These are phyloP conservation scores for Brettanomyces custersianus DNA, from an alignment of 805 yeast species.

Conservation along the genomic window DNA sequence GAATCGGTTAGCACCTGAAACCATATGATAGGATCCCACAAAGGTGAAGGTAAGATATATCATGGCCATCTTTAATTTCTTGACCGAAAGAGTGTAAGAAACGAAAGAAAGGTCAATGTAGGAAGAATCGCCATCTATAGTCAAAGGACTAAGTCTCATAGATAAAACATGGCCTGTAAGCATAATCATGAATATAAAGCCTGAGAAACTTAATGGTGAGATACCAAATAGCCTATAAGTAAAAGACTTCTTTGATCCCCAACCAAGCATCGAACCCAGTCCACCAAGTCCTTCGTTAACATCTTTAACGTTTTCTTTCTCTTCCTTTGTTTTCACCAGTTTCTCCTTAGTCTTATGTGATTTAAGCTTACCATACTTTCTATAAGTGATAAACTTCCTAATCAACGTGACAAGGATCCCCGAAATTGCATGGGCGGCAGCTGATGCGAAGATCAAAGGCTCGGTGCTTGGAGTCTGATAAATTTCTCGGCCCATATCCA, in stretches of 20 bases:
- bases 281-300: slow-evolving; percentile 58
- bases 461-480: slow-evolving; percentile 52
- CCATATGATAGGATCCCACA: slow-evolving; percentile 43
- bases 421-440: slow-evolving; percentile 39
- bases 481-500: slow-evolving; percentile 51
- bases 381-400: slow-evolving; percentile 23
- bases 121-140: slow-evolving; percentile 57
- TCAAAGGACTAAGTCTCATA: slow-evolving; percentile 41
- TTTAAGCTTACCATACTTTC: slow-evolving; percentile 15
- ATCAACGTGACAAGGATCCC: slow-evolving; percentile 41
- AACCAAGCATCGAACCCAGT: slow-evolving; percentile 42
- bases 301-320: slow-evolving; percentile 17
- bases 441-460: slow-evolving; percentile 36
- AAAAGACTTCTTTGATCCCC: slow-evolving; percentile 41
- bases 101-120: slow-evolving; percentile 45
- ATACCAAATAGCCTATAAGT: slow-evolving; percentile 36
- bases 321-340: slow-evolving; percentile 7
- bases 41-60: slow-evolving; percentile 5
- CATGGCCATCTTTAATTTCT: slow-evolving; percentile 4
- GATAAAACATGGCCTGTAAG: slow-evolving; percentile 37
- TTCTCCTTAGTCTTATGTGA: slow-evolving; percentile 5
- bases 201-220: slow-evolving; percentile 52
- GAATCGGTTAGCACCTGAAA: slow-evolving; percentile 45
- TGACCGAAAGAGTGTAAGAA: slow-evolving; percentile 25
- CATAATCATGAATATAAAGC: slow-evolving; percentile 41